Evolutionary conservation across 331 rosid species (phyloP).

Genomic region (Telfairia occidentalis): DNA sequence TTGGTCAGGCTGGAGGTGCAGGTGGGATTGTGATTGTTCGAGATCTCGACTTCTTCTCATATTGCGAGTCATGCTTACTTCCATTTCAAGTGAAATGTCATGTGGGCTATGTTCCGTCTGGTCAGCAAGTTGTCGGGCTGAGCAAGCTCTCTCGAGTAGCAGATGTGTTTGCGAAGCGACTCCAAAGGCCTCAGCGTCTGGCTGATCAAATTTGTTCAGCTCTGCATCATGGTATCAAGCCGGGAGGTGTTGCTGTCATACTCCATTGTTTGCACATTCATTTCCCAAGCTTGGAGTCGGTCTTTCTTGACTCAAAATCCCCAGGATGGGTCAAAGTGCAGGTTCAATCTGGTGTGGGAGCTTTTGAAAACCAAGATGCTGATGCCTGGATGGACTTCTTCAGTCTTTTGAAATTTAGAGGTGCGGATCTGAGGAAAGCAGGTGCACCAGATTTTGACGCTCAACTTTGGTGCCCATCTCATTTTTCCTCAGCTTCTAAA

Average conservation of each 20-base stretch:
- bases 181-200: conserved; percentile 80
- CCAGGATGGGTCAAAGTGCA: conserved; percentile 50
- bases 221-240: conserved; percentile 66
- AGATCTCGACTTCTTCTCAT: conserved; percentile 73
- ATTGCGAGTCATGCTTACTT: conserved; percentile 90
- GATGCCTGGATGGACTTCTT: conserved; percentile 62
- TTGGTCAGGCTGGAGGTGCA: conserved; percentile 83
- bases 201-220: conserved; percentile 76
- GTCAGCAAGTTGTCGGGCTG: conserved; percentile 74
- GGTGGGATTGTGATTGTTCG: conserved; percentile 94
- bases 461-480: conserved; percentile 66
- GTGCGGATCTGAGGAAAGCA: conserved; percentile 28
- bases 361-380: conserved; percentile 46
- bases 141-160: conserved; percentile 89
- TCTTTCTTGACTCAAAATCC: conserved; percentile 46
- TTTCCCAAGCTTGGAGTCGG: conserved; percentile 53
- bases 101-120: conserved; percentile 85
- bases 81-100: conserved; percentile 89
- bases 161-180: conserved; percentile 74
- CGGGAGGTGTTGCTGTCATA: conserved; percentile 70
- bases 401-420: conserved; percentile 64
- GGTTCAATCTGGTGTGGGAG: conserved; percentile 73
- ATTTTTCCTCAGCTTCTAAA: conserved; percentile 22
- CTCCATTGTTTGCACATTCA: conserved; percentile 68
- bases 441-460: conserved; percentile 25